A percentile compares a stretch with the other conserved stretches of the same genome.
These are phyloP conservation scores for Leccinum subtestaceum DNA, from an alignment of 768 basidiomycete species.

Conservation along the genomic window DNA sequence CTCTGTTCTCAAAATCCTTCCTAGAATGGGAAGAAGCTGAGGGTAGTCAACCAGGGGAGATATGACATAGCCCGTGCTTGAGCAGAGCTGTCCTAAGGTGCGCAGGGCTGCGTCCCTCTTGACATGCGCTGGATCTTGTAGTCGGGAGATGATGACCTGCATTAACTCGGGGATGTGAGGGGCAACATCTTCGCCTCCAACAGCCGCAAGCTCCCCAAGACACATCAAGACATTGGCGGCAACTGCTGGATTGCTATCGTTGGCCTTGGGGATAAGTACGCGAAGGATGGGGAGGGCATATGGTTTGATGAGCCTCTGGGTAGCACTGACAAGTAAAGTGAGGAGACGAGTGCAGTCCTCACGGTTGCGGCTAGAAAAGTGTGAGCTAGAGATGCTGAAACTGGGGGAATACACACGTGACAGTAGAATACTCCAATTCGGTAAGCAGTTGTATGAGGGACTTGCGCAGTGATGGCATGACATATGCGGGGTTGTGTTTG, in stretches of 20 bases:
- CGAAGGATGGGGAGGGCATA: slow-evolving; percentile 95
- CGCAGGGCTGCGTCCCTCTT: slow-evolving; percentile 94
- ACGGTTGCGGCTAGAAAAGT: slow-evolving; percentile 61
- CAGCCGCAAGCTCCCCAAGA: slow-evolving; percentile 88
- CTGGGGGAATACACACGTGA: slow-evolving; percentile 53
- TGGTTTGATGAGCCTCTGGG: slow-evolving; percentile 90
- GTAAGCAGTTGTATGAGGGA: slow-evolving; percentile 94
- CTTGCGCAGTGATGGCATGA: slow-evolving; percentile 96
- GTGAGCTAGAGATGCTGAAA: not conserved
- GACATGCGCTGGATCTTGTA: slow-evolving; percentile 83
- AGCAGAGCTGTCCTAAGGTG: slow-evolving; percentile 93
- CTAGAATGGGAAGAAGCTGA: slow-evolving; percentile 80
- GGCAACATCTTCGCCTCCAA: slow-evolving; percentile 89
- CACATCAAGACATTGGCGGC: slow-evolving; percentile 92
- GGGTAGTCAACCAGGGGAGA: slow-evolving; percentile 89
- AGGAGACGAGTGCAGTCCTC: slow-evolving; percentile 93
- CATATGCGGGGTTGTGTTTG: slow-evolving; percentile 95
- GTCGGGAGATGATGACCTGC: slow-evolving; percentile 81
- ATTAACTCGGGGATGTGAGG: slow-evolving; percentile 85
- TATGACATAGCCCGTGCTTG: slow-evolving; percentile 94
- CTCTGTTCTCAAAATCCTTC: slow-evolving; percentile 83
- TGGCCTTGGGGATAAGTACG: slow-evolving; percentile 86
- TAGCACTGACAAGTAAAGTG: slow-evolving; percentile 85
- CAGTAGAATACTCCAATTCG: slow-evolving; percentile 93
- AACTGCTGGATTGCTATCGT: slow-evolving; percentile 80